Base-by-base conservation (phyloP, 1,139 yeast species). In the Blastobotrys capitulatus region DNA sequence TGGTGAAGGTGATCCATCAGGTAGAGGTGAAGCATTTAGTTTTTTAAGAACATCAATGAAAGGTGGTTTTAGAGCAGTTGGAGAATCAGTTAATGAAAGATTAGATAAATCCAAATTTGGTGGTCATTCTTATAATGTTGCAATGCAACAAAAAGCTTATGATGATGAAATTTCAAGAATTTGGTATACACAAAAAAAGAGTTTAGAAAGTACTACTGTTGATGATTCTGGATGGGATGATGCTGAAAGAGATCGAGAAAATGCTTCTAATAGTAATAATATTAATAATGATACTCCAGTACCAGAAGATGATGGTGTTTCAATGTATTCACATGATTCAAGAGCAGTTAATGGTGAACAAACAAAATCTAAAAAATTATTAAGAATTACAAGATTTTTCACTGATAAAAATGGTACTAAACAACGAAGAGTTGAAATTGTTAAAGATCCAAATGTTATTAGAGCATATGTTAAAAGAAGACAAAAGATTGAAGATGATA, bases 1-100 rank as follows among this genome's bases (percentile, higher is more conserved):
- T 62, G 97, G 97, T n/a, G 94, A 85, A 53, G 98, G 97, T 46
- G 98, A 92, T 65, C 96, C 96, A 2, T 83, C 96, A 0, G 96
- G 96, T 32, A 80, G 86, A 54, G 95, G 96, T 0, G 85, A 87
- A 55, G 96, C 94, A 0, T 86, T 86, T 58, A 87, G 96, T n/a
- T 86, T 90, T 59, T 74, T 90, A 57, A 78, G 90, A 55, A 87
- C 96, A 0, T 87, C 97, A 0, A 95, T 92, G 86, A 92, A 90
- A 67, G 96, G 95, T 60, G 95, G 96, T 1, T 92, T 92, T 67
- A 76, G 79, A 47, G 87, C 90, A 1, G 69, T 76, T 68, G 84
- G 69, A 27, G 75, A 70, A 54, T 62, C 68, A n/a, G 67, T 69
- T n/a, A 69, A 69, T 49, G 75, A 71, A 41, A 67, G 68, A 48